Evolutionary conservation across 1,139 yeast species (phyloP).

Genomic region (Geotrichum bryndzae): DNA sequence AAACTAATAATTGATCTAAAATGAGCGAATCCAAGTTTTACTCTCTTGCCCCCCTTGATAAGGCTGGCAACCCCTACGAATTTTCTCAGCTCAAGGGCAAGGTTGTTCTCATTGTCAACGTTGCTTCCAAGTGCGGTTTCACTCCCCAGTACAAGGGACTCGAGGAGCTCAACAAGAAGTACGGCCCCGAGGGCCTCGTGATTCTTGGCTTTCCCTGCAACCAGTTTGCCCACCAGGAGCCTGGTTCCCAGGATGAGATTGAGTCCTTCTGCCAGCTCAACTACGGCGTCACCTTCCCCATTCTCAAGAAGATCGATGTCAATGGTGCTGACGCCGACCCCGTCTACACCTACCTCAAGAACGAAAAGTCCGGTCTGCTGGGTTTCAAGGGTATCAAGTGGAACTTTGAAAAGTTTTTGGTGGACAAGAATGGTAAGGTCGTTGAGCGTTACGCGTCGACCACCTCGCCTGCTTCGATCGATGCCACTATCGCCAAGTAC

Average conservation of each 20-base stretch:
- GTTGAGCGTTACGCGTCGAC: constrained; percentile 63
- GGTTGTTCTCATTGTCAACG: constrained; percentile 84
- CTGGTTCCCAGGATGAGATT: constrained; percentile 62
- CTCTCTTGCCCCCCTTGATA: constrained; percentile 52
- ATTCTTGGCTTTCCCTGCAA: constrained; percentile 90
- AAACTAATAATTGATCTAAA: neutral
- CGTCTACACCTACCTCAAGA: constrained; percentile 71
- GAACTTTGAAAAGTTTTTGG: constrained; percentile 91
- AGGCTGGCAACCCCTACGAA: constrained; percentile 56
- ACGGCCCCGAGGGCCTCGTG: constrained; percentile 66
- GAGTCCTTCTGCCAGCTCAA: constrained; percentile 55
- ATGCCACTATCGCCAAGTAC: neutral
- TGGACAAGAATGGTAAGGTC: constrained; percentile 68
- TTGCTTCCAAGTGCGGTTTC: constrained; percentile 70
- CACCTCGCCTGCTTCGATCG: constrained; percentile 48
- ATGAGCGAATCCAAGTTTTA: constrained; percentile 39
- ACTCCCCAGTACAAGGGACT: constrained; percentile 70
- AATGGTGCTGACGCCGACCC: constrained; percentile 80
- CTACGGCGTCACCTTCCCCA: constrained; percentile 84
- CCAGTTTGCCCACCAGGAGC: constrained; percentile 90
- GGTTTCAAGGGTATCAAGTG: constrained; percentile 83
- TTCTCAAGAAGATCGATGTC: constrained; percentile 80
- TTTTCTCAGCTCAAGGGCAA: constrained; percentile 74
- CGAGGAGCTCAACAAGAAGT: constrained; percentile 75
- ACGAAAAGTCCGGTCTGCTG: constrained; percentile 53